Evolutionary conservation across 2,329 filamentous ascomycete genomes (phyloP), one percentile per base, ranked within the genome.

Genomic region (Colletotrichum gigasporum): DNA sequence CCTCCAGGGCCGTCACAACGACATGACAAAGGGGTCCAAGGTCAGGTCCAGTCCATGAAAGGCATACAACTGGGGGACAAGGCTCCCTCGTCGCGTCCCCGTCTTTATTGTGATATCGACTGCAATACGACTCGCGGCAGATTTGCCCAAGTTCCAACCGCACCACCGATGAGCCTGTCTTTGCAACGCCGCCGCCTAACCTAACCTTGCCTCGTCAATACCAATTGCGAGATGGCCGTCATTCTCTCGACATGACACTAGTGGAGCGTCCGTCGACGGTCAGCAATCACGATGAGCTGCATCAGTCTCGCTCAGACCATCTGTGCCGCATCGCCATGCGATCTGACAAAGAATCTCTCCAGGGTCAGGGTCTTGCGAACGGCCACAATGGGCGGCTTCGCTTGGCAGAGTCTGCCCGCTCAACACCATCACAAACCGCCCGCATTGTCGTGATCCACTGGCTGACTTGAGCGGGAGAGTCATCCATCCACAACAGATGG

Each of bases 111-210:
- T 61, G 42, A 55, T 63, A 62, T 51, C 14, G 50, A 57, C 30
- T 50, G 32, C 44, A 39, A 58, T 65, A 48, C 58, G 45, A 63
- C 63, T 55, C 51, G 45, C 39, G 57, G 44, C 9, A 52, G 37
- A 63, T 58, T 65, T n/a, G n/a, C n/a, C n/a, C n/a, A n/a, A n/a
- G n/a, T n/a, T 50, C 63, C 44, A 65, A 63, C 32, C 63, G 41
- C 37, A 50, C n/a, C 30, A 28, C 62, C 48, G 41, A 63, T 45
- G 45, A 63, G 39, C 42, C 48, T 30, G n/a, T 32, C 26, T 28
- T 22, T 28, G n/a, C 55, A 35, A 34, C 28, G 20, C n/a, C 22
- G 37, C 32, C 45, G n/a, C 26, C 11, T 58, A 34, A 18, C 44
- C 35, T 58, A 18, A 16, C 35, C 34, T 55, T 22, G 34, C 30